phyloP scores from a whole-genome alignment of 495 filamentous ascomycete species.

The Aspergillus biplanus region DNA sequence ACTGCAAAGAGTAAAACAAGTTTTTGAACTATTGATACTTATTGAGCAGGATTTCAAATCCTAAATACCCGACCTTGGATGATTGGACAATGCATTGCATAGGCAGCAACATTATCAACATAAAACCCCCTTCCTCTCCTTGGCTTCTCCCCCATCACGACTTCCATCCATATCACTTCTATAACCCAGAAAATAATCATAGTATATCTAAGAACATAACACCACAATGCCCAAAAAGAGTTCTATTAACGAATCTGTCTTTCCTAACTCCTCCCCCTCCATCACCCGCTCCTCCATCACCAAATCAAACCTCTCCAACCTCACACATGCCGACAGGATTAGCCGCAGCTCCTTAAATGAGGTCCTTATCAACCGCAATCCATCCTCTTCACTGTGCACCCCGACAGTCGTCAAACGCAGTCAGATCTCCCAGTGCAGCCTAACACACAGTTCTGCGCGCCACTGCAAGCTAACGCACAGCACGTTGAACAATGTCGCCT shows the following conservation, averaged over 20 bases:
- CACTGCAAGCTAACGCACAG: slow-evolving; percentile 25
- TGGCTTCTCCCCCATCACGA: neutral
- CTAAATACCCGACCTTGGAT: neutral
- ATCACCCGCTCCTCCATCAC: slow-evolving; percentile 28
- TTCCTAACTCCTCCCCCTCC: slow-evolving; percentile 20
- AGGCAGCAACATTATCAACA: slow-evolving; percentile 14
- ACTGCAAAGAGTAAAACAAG: neutral
- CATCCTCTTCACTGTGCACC: neutral
- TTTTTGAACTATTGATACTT: neutral
- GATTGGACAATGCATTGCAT: slow-evolving; percentile 1
- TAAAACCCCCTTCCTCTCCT: neutral
- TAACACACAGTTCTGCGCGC: slow-evolving; percentile 23
- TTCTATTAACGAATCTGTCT: slow-evolving; percentile 5
- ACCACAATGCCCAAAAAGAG: slow-evolving; percentile 15
- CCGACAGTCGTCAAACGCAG: slow-evolving; percentile 26
- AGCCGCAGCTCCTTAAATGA: slow-evolving; percentile 14
- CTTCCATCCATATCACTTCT: neutral
- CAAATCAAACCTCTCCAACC: slow-evolving; percentile 24
- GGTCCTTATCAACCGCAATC: slow-evolving; percentile 7
- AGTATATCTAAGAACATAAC: neutral
- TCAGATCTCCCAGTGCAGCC: slow-evolving; percentile 25
- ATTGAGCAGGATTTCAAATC: neutral
- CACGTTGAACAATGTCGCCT: slow-evolving; percentile 22
- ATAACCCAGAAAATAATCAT: neutral
- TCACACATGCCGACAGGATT: slow-evolving; percentile 23